phyloP scores from a whole-genome alignment of 371 early-diverging fungal species.

The Mucor mucedo region DNA sequence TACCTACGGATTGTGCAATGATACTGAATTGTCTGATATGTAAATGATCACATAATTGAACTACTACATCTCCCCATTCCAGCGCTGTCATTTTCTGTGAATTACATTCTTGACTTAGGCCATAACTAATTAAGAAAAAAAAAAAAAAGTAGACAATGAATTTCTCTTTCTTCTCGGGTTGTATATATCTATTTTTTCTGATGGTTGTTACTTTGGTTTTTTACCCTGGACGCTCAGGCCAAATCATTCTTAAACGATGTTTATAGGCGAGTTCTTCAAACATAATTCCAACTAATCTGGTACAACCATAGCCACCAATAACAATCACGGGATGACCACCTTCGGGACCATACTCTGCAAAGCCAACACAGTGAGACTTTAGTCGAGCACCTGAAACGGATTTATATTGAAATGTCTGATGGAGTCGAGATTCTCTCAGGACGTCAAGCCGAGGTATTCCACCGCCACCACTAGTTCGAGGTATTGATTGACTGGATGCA shows the following conservation, averaged over 20 bases:
- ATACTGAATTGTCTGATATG: constrained; percentile 39
- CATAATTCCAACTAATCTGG: constrained; percentile 55
- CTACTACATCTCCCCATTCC: constrained; percentile 55
- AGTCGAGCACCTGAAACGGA: constrained; percentile 23
- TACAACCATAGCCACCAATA: constrained; percentile 56
- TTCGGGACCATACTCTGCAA: constrained; percentile 50
- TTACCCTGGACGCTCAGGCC: constrained; percentile 62
- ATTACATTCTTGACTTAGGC: constrained; percentile 47
- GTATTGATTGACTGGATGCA: constrained; percentile 2
- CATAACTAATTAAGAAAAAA: constrained; percentile 36
- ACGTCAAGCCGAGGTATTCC: constrained; percentile 33
- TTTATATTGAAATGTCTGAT: constrained; percentile 48
- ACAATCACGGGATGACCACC: constrained; percentile 47
- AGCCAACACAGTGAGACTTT: constrained; percentile 45
- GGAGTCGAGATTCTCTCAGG: constrained; percentile 42
- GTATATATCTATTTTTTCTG: neutral
- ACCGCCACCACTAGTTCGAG: neutral
- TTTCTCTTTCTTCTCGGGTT: neutral
- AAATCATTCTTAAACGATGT: constrained; percentile 44
- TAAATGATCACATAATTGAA: constrained; percentile 48
- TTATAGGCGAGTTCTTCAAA: constrained; percentile 51
- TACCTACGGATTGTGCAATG: constrained; percentile 57
- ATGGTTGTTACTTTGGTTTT: neutral
- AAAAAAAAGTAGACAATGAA: neutral
- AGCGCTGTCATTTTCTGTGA: constrained; percentile 46